Conservation (phyloP, 495 filamentous ascomycete genomes). For the Talaromyces thailandensis region DNA sequence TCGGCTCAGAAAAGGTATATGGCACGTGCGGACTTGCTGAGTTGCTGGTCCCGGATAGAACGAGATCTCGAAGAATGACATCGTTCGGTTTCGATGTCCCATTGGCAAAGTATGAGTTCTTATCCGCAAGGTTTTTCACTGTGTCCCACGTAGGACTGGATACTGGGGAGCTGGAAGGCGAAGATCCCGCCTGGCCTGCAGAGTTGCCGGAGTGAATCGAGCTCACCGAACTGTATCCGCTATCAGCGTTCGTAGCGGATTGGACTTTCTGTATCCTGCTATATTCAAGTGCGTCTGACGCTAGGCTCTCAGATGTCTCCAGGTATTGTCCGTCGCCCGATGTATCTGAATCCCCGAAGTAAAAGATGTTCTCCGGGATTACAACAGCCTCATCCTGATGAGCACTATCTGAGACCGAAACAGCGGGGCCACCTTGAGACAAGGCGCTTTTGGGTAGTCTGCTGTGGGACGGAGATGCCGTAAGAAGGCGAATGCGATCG, state of each 20-base stretch:
- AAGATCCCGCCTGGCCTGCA: neutral
- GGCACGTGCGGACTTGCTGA: neutral
- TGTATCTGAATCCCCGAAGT: neutral
- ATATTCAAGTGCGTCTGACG: neutral
- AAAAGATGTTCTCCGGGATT: neutral
- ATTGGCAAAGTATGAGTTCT: neutral
- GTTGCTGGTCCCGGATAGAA: neutral
- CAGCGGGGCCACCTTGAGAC: neutral
- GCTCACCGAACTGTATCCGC: constrained; percentile 30
- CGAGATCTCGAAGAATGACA: neutral
- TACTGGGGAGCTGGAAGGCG: neutral
- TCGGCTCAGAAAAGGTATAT: neutral
- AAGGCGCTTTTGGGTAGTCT: neutral
- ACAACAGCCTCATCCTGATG: constrained; percentile 1
- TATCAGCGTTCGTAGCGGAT: constrained; percentile 29
- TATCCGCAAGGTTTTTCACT: neutral
- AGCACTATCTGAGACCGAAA: too few relatives aligned
- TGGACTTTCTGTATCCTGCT: neutral
- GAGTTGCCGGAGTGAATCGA: constrained; percentile 1
- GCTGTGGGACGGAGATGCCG: neutral
- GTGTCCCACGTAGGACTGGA: neutral
- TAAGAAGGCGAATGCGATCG: constrained; percentile 13
- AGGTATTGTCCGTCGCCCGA: neutral
- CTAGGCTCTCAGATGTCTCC: neutral
- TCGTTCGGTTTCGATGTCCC: neutral